Evolutionary conservation across 805 yeast genomes (phyloP), one percentile per base, ranked within the genome.

Genomic region (Grigorovia transvaalensis): DNA sequence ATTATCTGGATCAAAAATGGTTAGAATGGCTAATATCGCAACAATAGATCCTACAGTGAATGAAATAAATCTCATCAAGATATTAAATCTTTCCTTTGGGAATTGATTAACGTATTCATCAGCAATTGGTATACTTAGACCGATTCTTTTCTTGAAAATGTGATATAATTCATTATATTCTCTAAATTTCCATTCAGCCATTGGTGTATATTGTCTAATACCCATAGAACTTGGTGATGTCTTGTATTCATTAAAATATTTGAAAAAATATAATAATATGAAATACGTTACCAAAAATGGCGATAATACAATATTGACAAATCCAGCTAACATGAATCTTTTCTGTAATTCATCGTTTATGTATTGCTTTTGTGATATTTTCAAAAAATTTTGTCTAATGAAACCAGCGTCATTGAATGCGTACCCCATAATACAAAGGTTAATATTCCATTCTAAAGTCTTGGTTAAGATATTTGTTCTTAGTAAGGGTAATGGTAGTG

Each of bases 121-220:
- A 0, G 98, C 96, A 6, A 89, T 82, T 15, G 80, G 85, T 33
- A 81, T 77, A 49, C 96, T 87, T 54, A 87, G 69, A 47, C 82
- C 86, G 44, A 93, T 69, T 48, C 99, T 74, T 58, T 83, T 81
- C 52, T 81, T 81, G 68, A 93, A 93, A 29, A 91, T 75, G 67
- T 93, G 99, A 45, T 88, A 88, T 9, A 93, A 74, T 64, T 93
- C 99, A 67, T 93, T 93, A 64, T 85, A 88, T 61, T 93, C 99
- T 52, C 99, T 74, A 61, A 93, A 77, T 64, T 84, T 88, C 98
- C 98, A 93, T 60, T 86, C 90, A 0, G 98, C 97, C 68, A 79
- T 80, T 0, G 97, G 96, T 0, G 98, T 88, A 63, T 88, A 93
- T 59, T 89, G 95, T 47, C 99, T 73, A 2, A 89, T 75, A 6